Evolutionary conservation across 192 early-diverging fungal species (phyloP), one percentile per base, ranked within the genome.

Genomic region (Glomus cerebriforme): DNA sequence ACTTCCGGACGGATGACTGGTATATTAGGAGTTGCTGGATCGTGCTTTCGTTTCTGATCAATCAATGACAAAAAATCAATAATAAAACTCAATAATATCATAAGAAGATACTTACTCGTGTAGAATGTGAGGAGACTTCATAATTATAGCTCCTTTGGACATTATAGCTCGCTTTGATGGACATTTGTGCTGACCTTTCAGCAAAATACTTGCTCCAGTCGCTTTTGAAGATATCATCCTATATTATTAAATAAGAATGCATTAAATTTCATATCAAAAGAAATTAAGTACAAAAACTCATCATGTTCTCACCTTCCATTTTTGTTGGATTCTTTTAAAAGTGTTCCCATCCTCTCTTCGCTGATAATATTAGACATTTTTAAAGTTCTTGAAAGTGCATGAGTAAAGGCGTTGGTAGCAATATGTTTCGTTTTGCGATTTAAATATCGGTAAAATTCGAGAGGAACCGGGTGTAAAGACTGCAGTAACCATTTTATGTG

Each of bases 391-490:
- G n/a, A n/a, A 29, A 74, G 72, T 59, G 72, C 47, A 27, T 9
- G 1, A 58, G 1, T 1, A 54, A 58, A 73, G 29, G 24, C 47
- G 24, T 39, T 26, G 3, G 26, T 58, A 19, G 71, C 71, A 54
- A n/a, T 59, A 15, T 0, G 1, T 59, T 73, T 73, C n/a, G 71
- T 73, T 58, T 54, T 73, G 8, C 71, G 71, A 54, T 73, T 73
- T 0, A 73, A 2, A 31, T 58, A 58, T 58, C 77, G 77, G 70
- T 69, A 79, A 32, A 79, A 79, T 54, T 79, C 77, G 2, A 79
- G 43, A 15, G 64, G 65, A 22, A 19, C 68, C 0, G 43, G 64
- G 68, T 79, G n/a, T n/a, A n/a, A n/a, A n/a, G n/a, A n/a, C n/a
- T 4, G 39, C 39, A 4, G 10, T 9, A 43, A 3, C 39, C 39